Evolutionary conservation across 2,329 filamentous ascomycete species (phyloP).

Genomic region (Epichloe sylvatica): DNA sequence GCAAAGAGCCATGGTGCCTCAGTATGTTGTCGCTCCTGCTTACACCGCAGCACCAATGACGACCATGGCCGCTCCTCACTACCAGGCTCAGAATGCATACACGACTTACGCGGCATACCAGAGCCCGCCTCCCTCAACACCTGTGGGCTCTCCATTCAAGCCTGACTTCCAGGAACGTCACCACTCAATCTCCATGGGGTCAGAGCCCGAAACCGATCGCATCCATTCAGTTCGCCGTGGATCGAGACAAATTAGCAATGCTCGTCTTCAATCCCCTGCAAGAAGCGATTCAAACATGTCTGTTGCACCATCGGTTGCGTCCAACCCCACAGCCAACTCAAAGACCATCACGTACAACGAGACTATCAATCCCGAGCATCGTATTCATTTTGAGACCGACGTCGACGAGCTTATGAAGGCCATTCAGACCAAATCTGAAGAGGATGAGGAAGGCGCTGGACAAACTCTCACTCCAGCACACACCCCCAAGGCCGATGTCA

Average conservation of each 20-base stretch:
- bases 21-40: conserved; percentile 31
- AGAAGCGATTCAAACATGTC: conserved; percentile 20
- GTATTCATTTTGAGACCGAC: conserved; percentile 61
- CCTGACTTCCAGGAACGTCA: conserved; percentile 20
- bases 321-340: conserved; percentile 19
- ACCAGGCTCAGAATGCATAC: conserved; percentile 29
- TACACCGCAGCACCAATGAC: conserved; percentile 32
- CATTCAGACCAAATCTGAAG: conserved; percentile 55
- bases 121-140: conserved; percentile 20
- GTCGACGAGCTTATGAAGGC: conserved; percentile 81
- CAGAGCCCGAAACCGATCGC: conserved; percentile 13
- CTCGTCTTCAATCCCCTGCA: conserved; percentile 21
- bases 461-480: conserved; percentile 13
- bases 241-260: conserved; percentile 17
- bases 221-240: conserved; percentile 12
- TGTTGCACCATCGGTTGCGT: conserved; percentile 10
- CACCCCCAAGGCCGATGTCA: conserved; percentile 7
- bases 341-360: conserved; percentile 33
- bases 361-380: conserved; percentile 30
- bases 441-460: conserved; percentile 16
- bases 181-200: conserved; percentile 8
- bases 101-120: conserved; percentile 28
- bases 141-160: conserved; percentile 21
- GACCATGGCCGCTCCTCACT: conserved; percentile 28
- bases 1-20: conserved; percentile 30